Evolutionary conservation across 2,329 filamentous ascomycete species (phyloP), one percentile per base, ranked within the genome.

Genomic region (Clarireedia homoeocarpa): DNA sequence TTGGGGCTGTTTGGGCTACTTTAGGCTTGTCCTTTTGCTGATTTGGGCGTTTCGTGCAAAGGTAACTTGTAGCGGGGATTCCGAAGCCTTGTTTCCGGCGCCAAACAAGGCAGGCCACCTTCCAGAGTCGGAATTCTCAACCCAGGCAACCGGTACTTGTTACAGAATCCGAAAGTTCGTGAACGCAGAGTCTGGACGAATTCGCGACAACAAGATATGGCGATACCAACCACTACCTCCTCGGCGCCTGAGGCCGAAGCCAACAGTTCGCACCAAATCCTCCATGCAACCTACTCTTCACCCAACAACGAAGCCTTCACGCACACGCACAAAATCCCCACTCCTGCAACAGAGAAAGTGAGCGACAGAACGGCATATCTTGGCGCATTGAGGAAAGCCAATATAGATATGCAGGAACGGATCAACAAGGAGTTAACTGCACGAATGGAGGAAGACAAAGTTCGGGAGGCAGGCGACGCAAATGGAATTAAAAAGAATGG

Each of bases 391-490:
- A 80, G 84, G 48, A 65, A 72, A 12, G 79, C 81, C n/a, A 75
- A 83, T 30, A 68, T 72, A 1, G 68, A 75, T 7, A 72, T 86
- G n/a, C 88, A 91, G 68, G 77, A 77, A 56, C 73, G 77, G 51
- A 74, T 91, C 68, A 92, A 92, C 71, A 74, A 73, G 60, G 84
- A 88, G 68, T 76, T 92, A 58, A 91, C 88, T 5, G 69, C 75
- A 52, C 82, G 84, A 56, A 91, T 91, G 88, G 86, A 85, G 39
- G 78, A 86, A 59, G 87, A 91, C 67, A 86, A 85, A 67, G 73
- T 71, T 7, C 72, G 73, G 14, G 76, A 76, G 15, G 71, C 71
- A 2, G 69, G 56, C 23, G 60, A 66, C 57, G 49, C 66, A 57
- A 42, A 65, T 59, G 51, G 65, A 58, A 52, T 53, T 48, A 60